A percentile compares a stretch with the other conserved stretches of the same genome.
Evolutionary conservation across 2,329 filamentous ascomycete species (phyloP).

Genomic region (Bipolaris cookei): DNA sequence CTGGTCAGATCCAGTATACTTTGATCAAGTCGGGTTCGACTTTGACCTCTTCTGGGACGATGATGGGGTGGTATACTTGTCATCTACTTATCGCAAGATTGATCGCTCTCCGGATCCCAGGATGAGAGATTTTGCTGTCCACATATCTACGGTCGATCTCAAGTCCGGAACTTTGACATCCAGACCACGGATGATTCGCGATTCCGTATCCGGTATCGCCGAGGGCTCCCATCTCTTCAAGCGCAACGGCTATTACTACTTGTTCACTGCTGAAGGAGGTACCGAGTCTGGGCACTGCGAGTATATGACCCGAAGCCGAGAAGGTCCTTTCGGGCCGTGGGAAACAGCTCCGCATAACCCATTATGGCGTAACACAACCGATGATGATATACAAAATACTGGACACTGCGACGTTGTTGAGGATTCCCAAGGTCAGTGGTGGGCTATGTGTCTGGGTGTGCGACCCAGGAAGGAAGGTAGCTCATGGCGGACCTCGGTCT

Average conservation of each 20-base stretch:
- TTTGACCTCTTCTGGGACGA: slow-evolving; percentile 59
- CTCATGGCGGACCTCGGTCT: slow-evolving; percentile 12
- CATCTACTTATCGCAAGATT: slow-evolving; percentile 23
- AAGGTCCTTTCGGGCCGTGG: slow-evolving; percentile 48
- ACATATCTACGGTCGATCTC: slow-evolving; percentile 41
- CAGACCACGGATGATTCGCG: slow-evolving; percentile 33
- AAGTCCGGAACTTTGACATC: slow-evolving; percentile 31
- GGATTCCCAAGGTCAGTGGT: slow-evolving; percentile 32
- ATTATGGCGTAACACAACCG: slow-evolving; percentile 46
- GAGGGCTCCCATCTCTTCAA: slow-evolving; percentile 48
- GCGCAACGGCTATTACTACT: slow-evolving; percentile 33
- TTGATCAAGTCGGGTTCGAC: slow-evolving; percentile 34
- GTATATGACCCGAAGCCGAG: slow-evolving; percentile 62
- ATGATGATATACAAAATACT: slow-evolving; percentile 43
- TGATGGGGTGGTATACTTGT: slow-evolving; percentile 58
- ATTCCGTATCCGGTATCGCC: slow-evolving; percentile 32
- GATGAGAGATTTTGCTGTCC: slow-evolving; percentile 39
- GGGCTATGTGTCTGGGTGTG: slow-evolving; percentile 47
- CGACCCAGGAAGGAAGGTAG: slow-evolving; percentile 18
- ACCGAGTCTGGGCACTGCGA: slow-evolving; percentile 46
- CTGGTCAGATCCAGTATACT: slow-evolving; percentile 35
- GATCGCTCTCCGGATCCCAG: slow-evolving; percentile 25
- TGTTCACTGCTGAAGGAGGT: slow-evolving; percentile 42
- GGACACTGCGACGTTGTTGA: slow-evolving; percentile 38
- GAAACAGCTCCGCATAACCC: slow-evolving; percentile 42